Conservation (phyloP, 2,329 filamentous ascomycete genomes). For the Alternaria sp. region DNA sequence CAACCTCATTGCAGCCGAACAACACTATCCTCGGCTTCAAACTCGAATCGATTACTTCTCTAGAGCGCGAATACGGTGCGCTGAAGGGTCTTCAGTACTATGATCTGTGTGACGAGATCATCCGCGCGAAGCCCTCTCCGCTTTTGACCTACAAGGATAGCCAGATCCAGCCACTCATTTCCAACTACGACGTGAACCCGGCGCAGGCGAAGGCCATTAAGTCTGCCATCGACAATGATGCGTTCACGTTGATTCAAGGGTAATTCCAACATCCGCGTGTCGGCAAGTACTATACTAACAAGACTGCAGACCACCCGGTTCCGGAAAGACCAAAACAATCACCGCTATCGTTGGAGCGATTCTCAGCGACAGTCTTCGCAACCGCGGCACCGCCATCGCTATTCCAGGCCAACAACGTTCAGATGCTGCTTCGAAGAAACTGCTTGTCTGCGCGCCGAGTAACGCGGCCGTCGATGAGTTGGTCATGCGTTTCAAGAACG, state of each 20-base stretch:
- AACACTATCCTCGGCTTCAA: conserved; percentile 76
- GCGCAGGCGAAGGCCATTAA: conserved; percentile 92
- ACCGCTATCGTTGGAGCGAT: conserved; percentile 93
- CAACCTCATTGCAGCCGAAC: conserved; percentile 71
- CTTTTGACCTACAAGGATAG: conserved; percentile 81
- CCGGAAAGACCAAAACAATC: conserved; percentile 98
- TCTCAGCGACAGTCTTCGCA: conserved; percentile 65
- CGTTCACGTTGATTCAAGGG: conserved; percentile 95
- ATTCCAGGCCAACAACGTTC: conserved; percentile 45
- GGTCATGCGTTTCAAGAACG: conserved; percentile 88
- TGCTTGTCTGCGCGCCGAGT: conserved; percentile 96
- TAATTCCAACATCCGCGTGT: conserved; percentile 41
- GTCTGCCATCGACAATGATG: conserved; percentile 92
- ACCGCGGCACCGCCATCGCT: conserved; percentile 55
- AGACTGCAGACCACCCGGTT: conserved; percentile 77
- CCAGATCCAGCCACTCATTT: conserved; percentile 70
- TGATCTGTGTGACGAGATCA: conserved; percentile 90
- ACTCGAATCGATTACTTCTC: conserved; percentile 89
- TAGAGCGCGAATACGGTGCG: conserved; percentile 94
- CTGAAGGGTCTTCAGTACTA: conserved; percentile 92
- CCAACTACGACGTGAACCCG: conserved; percentile 82
- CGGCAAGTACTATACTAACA: conserved; percentile 22
- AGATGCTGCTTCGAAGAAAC: conserved; percentile 71
- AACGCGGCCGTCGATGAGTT: conserved; percentile 97
- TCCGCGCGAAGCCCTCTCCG: conserved; percentile 87